Percentiles rank a stretch among this genome's conserved stretches.
Conservation (phyloP, 768 basidiomycete genomes). For the Neoboletus brunneissimus region DNA sequence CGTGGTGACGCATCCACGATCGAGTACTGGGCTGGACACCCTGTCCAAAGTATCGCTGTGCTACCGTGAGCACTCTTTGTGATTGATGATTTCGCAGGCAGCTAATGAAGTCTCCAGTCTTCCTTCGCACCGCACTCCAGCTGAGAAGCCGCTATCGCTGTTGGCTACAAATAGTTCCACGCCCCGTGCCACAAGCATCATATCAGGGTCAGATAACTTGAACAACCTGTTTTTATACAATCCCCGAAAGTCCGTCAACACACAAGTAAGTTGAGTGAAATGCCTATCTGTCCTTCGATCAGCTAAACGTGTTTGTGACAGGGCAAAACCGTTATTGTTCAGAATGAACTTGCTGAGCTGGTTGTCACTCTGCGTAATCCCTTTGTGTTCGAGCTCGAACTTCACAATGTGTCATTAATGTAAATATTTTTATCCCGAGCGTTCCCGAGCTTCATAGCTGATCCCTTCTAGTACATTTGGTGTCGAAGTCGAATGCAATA, state of each 20-base stretch:
- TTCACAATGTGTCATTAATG: constrained; percentile 82
- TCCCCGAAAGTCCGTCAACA: constrained; percentile 61
- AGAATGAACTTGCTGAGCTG: constrained; percentile 81
- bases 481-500: constrained; percentile 63
- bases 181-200: constrained; percentile 41
- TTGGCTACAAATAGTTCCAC: constrained; percentile 42
- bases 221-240: constrained; percentile 92
- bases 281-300: background rate
- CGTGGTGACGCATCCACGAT: constrained; percentile 70
- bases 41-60: constrained; percentile 76
- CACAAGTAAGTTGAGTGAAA: constrained; percentile 46
- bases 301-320: constrained; percentile 22
- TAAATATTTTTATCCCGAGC: constrained; percentile 28
- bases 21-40: constrained; percentile 85
- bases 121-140: constrained; percentile 64
- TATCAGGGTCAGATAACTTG: constrained; percentile 56
- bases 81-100: background rate
- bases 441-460: constrained; percentile 1
- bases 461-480: constrained; percentile 68
- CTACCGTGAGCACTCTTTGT: constrained; percentile 54
- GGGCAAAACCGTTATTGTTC: constrained; percentile 68
- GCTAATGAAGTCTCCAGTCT: constrained; percentile 44
- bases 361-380: constrained; percentile 86
- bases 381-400: constrained; percentile 87
- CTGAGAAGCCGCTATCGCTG: constrained; percentile 66